Evolutionary conservation across 2,329 filamentous ascomycete species (phyloP), one percentile per base, ranked within the genome.

Genomic region (Thermomyces lanuginosus): DNA sequence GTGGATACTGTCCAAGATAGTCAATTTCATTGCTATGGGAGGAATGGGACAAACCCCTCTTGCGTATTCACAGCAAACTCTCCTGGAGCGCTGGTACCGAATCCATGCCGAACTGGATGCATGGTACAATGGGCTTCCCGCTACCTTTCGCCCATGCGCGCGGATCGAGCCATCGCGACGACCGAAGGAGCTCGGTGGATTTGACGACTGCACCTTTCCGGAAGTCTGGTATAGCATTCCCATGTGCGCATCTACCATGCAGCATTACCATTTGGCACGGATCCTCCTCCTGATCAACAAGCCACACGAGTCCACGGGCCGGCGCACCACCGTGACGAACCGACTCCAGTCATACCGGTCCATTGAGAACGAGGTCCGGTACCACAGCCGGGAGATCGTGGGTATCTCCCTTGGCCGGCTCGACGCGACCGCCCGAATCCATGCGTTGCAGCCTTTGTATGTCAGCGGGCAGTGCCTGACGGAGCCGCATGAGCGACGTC

Each of bases 151-250:
- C 25, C 61, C 69, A 4, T 67, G 62, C 28, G 66, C 64, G 6
- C 55, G 60, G 22, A 50, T 66, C 12, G 54, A 60, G 9, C 52
- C 53, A 3, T 38, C 45, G 8, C 38, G 41, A 12, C 31, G 40
- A 11, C 16, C 41, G 2, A 33, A 41, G 13, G 35, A 43, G 15
- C 24, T 32, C 14, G 22, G 37, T 32, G 24, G 46, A 37, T 22
- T 48, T n/a, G 40, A 44, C 22, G 32, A 42, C 12, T 43, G 51
- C 30, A 55, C 55, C 30, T 66, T 63, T 44, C 58, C 48, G 1
- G 66, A 73, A 40, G 60, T 72, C 8, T 76, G 72, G 69, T 74
- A 72, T 44, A 69, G 66, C 31, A 59, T 73, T 0, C 65, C 71
- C 0, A 70, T 76, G 58, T 76, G 70, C 46, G 69, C 66, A 0